A percentile compares a stretch with the other conserved stretches of the same genome.
Conservation (phyloP, 495 filamentous ascomycete species). For the Aspergillus taichungensis region DNA sequence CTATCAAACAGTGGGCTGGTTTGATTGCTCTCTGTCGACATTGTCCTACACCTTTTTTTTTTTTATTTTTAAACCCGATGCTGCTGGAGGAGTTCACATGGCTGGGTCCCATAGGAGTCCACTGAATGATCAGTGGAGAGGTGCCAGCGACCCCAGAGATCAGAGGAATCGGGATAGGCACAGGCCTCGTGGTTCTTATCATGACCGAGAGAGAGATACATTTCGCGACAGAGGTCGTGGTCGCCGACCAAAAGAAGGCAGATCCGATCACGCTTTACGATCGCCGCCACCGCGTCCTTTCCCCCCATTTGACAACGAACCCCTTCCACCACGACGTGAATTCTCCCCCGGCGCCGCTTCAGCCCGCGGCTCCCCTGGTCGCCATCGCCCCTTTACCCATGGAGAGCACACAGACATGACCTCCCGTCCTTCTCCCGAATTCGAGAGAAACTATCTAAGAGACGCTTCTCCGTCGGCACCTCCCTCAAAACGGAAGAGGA, state of each 20-base stretch:
- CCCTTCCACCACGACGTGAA: constrained; percentile 20
- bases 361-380: constrained; percentile 26
- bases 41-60: constrained; percentile 1
- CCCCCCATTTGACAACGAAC: constrained; percentile 21
- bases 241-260: constrained; percentile 21
- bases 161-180: constrained; percentile 28
- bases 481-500: constrained; percentile 35
- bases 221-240: constrained; percentile 27
- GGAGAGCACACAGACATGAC: constrained; percentile 7
- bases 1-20: constrained; percentile 6
- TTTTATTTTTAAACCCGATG: constrained; percentile 28
- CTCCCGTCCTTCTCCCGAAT: constrained; percentile 1
- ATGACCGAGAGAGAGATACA: constrained; percentile 29
- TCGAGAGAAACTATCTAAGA: constrained; percentile 22
- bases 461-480: constrained; percentile 26
- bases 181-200: constrained; percentile 32
- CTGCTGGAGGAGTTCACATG: constrained; percentile 39
- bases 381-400: constrained; percentile 13
- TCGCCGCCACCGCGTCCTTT: constrained; percentile 32
- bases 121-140: constrained; percentile 51
- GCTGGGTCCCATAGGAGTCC: constrained; percentile 51
- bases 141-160: constrained; percentile 32
- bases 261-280: constrained; percentile 22
- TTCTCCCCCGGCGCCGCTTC: constrained; percentile 21
- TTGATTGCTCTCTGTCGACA: constrained; percentile 3